Evolutionary conservation across 352 stramenopile species (phyloP).

Genomic region (Globisporangium uncinulatum): DNA sequence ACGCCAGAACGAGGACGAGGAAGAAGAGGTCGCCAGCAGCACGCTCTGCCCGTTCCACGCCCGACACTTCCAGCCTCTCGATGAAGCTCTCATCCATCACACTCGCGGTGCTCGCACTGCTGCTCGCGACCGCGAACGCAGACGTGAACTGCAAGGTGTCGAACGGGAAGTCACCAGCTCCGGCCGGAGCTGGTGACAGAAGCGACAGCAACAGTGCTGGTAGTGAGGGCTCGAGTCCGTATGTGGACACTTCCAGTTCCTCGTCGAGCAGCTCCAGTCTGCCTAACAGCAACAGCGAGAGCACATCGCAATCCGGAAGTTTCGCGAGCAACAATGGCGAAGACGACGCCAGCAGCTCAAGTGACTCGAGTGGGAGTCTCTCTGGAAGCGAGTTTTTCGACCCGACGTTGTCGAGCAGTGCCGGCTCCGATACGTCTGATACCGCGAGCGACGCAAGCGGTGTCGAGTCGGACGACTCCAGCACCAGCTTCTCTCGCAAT

Average conservation of each 20-base stretch:
- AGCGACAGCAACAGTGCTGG: not conserved
- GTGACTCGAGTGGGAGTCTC: not conserved
- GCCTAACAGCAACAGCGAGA: not conserved
- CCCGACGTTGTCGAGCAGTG: no score
- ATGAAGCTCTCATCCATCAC: not conserved
- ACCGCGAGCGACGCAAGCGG: not conserved
- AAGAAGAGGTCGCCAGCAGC: not conserved
- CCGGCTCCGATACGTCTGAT: not conserved
- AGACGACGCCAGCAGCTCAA: not conserved
- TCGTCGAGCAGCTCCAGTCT: not conserved
- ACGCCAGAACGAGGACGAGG: no score
- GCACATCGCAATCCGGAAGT: not conserved
- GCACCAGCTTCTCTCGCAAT: not conserved
- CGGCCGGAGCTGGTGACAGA: not conserved
- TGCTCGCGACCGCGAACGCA: not conserved
- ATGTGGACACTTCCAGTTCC: not conserved
- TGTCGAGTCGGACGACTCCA: not conserved
- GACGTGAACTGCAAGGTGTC: not conserved
- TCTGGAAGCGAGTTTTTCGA: not conserved
- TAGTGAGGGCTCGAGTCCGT: not conserved
- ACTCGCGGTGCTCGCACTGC: not conserved
- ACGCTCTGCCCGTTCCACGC: not conserved
- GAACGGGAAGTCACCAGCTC: not conserved
- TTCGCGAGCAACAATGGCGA: not conserved
- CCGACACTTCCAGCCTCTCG: not conserved